Percentiles rank a stretch among this genome's conserved stretches.
These are phyloP conservation scores for Excoecaria cochinchinensis DNA, from an alignment of 345 rosid genomes.

Conservation along the genomic window DNA sequence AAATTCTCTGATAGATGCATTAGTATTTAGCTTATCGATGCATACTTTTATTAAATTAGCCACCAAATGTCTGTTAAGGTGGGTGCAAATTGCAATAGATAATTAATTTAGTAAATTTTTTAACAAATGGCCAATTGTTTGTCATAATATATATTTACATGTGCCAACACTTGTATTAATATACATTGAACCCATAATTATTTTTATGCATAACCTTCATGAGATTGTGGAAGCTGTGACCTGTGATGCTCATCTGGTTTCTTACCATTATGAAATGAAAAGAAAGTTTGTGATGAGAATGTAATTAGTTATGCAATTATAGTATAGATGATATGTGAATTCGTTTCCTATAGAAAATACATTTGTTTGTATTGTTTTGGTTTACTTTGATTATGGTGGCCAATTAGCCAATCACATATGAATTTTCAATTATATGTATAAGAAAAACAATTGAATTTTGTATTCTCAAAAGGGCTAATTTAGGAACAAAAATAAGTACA, in stretches of 20 bases:
- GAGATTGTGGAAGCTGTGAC: conserved; percentile 15
- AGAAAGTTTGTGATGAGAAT: too few relatives aligned
- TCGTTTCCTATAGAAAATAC: too few relatives aligned
- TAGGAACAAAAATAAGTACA: too few relatives aligned
- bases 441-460: too few relatives aligned
- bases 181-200: conserved; percentile 27
- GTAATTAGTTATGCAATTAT: background rate
- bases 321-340: background rate
- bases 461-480: too few relatives aligned
- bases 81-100: conserved; percentile 8
- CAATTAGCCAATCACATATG: conserved; percentile 19
- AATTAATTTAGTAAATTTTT: background rate
- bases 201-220: conserved; percentile 29
- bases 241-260: too few relatives aligned
- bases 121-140: background rate
- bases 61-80: conserved; percentile 15
- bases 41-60: background rate
- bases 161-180: conserved; percentile 16
- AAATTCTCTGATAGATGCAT: conserved; percentile 19
- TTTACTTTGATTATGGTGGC: background rate
- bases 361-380: background rate
- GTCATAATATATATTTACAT: background rate
- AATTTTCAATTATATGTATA: too few relatives aligned
- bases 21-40: background rate
- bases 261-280: too few relatives aligned